Evolutionary conservation across 2,329 filamentous ascomycete species (phyloP), one percentile per base, ranked within the genome.

Genomic region (Venturia carpophila): DNA sequence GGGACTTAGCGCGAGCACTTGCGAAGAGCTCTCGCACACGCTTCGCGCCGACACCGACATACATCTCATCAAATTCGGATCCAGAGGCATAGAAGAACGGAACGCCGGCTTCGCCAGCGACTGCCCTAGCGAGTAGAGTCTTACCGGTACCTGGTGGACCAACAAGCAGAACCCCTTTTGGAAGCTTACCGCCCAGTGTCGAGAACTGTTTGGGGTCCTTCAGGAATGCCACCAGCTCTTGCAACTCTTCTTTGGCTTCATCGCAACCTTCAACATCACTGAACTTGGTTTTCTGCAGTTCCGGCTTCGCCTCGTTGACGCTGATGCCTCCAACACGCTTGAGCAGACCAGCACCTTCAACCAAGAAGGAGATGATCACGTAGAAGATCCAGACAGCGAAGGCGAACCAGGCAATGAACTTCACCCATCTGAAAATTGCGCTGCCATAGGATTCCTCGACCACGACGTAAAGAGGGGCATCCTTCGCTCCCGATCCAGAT

Each of bases 21-120:
- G 82, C 79, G 75, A 96, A 96, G n/a, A 96, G 84, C 68, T 97
- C 94, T 66, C 94, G 91, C 61, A 99, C 93, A 72, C 94, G 90
- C 82, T 99, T 96, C 58, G 92, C 92, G 73, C 92, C 92, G 64
- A 99, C 94, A 73, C 94, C 94, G 43, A 99, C 95, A 73, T 97
- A 99, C 63, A 99, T 89, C 77, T 99, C 94, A 73, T 99, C 94
- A 73, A 99, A 99, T 75, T 99, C 94, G 66, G 91, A 96, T 62
- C 94, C 94, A 73, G 94, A 99, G 93, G 99, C 97, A 83, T 97
- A 99, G 83, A 97, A 99, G 83, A 99, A 99, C 1, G 94, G 94
- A 21, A 99, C 94, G 65, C 93, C 94, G 64, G 94, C 92, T 79
- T 99, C 94, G 63, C 94, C 94, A 60, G 94, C 94, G 67, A 99